These are phyloP conservation scores for Fusarium longipes DNA, from an alignment of 2,329 filamentous ascomycete species.

Conservation along the genomic window DNA sequence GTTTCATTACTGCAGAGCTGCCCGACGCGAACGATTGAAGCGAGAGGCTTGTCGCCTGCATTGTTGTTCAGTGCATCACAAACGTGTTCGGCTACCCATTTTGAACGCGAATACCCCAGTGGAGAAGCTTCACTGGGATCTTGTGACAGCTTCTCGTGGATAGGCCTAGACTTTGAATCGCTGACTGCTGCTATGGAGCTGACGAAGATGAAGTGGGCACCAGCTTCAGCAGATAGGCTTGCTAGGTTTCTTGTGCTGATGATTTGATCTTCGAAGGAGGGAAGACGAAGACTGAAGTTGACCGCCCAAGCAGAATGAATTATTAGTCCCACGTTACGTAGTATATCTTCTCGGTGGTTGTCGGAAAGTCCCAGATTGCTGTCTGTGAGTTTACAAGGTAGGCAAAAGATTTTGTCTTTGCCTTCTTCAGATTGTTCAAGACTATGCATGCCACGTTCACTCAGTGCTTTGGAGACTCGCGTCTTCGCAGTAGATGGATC, in stretches of 20 bases:
- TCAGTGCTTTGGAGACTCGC: slow-evolving; percentile 28
- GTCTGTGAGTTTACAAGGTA: slow-evolving; percentile 23
- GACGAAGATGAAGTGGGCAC: slow-evolving; percentile 59
- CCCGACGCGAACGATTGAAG: slow-evolving; percentile 58
- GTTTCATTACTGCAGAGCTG: slow-evolving; percentile 61
- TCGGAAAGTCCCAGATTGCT: slow-evolving; percentile 12
- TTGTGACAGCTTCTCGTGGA: slow-evolving; percentile 48
- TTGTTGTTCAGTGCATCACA: slow-evolving; percentile 47
- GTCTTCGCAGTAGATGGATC: slow-evolving; percentile 10
- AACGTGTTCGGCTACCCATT: slow-evolving; percentile 55
- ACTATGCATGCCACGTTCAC: neutral
- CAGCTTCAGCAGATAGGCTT: slow-evolving; percentile 45
- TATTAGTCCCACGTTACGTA: slow-evolving; percentile 34
- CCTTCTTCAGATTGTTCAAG: neutral
- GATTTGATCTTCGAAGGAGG: slow-evolving; percentile 63
- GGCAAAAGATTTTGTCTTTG: slow-evolving; percentile 26
- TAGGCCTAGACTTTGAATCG: slow-evolving; percentile 45
- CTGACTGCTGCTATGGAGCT: slow-evolving; percentile 61
- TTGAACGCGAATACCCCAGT: slow-evolving; percentile 59
- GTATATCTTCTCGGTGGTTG: neutral
- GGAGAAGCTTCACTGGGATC: slow-evolving; percentile 45
- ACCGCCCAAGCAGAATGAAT: slow-evolving; percentile 67
- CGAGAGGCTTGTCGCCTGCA: fast-evolving
- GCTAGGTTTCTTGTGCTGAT: slow-evolving; percentile 58
- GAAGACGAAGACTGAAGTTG: slow-evolving; percentile 65